Conservation (phyloP, 371 early-diverging fungal species). For the Mortierella sp. region DNA sequence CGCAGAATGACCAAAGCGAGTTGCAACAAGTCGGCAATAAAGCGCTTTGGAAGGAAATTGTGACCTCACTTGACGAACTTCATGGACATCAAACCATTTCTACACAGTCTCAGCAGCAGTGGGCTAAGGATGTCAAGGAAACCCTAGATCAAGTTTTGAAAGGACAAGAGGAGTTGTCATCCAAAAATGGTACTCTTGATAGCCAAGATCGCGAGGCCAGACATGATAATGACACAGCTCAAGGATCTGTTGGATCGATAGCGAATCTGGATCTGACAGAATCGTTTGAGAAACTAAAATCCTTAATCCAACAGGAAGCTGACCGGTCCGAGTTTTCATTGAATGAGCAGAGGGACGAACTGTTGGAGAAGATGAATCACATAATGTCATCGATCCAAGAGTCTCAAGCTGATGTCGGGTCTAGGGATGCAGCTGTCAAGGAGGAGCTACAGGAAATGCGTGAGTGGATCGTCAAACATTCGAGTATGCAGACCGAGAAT, state of each 20-base stretch:
- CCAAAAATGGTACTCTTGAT: not conserved
- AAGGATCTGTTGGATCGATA: not conserved
- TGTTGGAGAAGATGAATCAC: conserved; percentile 36
- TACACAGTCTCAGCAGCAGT: conserved; percentile 3
- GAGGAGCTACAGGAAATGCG: conserved; percentile 45
- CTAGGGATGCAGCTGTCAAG: conserved; percentile 17
- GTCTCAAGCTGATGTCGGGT: conserved; percentile 8
- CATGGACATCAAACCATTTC: not conserved
- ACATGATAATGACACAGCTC: not conserved
- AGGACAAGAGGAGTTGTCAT: conserved; percentile 8
- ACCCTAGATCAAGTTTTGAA: conserved; percentile 3
- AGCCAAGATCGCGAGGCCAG: not conserved
- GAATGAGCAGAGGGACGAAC: conserved; percentile 50
- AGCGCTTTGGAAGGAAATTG: conserved; percentile 20
- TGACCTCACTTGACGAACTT: conserved; percentile 8
- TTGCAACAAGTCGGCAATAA: not conserved
- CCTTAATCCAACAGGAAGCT: conserved; percentile 29
- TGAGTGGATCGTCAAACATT: conserved; percentile 48
- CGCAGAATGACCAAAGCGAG: conserved; percentile 9
- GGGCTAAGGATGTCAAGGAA: not conserved
- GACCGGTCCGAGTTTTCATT: conserved; percentile 34
- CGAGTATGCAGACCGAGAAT: conserved; percentile 45
- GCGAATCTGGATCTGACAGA: conserved; percentile 1
- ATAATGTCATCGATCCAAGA: conserved; percentile 42
- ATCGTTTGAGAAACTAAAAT: conserved; percentile 28